Evolutionary conservation across 352 stramenopile genomes (phyloP).

Genomic region (Pythium aphanidermatum): DNA sequence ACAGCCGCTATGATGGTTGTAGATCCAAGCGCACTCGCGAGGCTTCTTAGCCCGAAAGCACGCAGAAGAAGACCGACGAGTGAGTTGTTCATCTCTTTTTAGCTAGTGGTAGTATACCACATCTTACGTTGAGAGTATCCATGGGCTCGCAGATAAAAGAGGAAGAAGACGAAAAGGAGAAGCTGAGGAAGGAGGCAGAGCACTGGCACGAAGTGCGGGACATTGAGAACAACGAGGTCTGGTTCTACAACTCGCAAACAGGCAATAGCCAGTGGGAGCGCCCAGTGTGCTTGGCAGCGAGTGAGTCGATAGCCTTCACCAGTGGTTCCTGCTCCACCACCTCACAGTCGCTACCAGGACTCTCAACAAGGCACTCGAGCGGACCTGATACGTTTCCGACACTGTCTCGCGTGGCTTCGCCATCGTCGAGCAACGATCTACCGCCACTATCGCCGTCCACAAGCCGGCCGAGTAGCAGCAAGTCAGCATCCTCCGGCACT

Average conservation of each 20-base stretch:
- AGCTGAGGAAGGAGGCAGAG: conserved; percentile 1
- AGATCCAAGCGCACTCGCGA: conserved; percentile 64
- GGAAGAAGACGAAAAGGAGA: not conserved
- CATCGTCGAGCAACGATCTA: conserved; percentile 1
- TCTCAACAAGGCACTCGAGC: conserved; percentile 20
- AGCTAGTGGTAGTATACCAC: not conserved
- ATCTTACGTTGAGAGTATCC: not conserved
- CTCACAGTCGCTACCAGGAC: conserved; percentile 18
- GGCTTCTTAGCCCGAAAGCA: conserved; percentile 44
- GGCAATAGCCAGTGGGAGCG: conserved; percentile 73
- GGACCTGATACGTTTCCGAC: not conserved
- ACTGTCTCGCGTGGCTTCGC: not conserved
- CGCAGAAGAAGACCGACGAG: conserved; percentile 17
- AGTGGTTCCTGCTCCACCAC: not conserved
- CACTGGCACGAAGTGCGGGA: conserved; percentile 76
- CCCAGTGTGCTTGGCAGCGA: conserved; percentile 21
- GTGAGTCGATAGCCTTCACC: too few species aligned
- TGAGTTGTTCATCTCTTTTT: not conserved
- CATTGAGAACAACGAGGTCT: conserved; percentile 55
- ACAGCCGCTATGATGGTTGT: not conserved
- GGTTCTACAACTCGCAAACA: conserved; percentile 76
- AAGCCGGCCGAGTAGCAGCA: conserved; percentile 13
- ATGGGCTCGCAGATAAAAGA: conserved; percentile 3
- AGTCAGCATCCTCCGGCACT: too few species aligned
- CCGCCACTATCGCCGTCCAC: conserved; percentile 13